These are phyloP conservation scores for Microstroma glucosiphilum DNA, from an alignment of 1,284 basidiomycete genomes.

Conservation along the genomic window DNA sequence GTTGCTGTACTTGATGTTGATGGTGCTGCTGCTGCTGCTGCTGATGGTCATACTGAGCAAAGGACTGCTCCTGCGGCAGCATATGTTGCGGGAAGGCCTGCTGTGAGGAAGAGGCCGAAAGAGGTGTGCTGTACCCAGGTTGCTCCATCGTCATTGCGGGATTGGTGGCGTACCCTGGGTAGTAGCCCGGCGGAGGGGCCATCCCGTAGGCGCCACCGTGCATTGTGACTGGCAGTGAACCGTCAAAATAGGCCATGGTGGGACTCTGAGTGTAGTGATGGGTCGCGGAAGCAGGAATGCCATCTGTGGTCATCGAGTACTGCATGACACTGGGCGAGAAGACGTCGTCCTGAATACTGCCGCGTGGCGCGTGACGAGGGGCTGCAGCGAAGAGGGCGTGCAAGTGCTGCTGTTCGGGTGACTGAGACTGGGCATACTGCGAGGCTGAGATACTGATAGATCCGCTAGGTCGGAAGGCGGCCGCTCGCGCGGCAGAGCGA, in stretches of 20 bases:
- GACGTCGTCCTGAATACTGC: neutral
- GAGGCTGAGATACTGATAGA: neutral
- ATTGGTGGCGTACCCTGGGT: neutral
- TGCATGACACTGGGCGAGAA: neutral
- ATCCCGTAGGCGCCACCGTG: neutral
- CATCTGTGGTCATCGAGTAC: neutral
- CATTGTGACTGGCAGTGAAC: neutral
- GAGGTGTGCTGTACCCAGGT: too few relatives aligned
- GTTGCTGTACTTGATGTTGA: neutral
- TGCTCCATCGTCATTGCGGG: neutral
- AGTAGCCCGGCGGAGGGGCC: neutral
- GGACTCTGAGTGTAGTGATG: too few relatives aligned
- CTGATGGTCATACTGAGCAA: neutral
- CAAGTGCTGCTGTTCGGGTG: neutral
- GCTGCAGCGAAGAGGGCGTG: neutral
- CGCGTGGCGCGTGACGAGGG: too few relatives aligned
- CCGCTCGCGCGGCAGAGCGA: neutral
- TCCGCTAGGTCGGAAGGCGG: neutral
- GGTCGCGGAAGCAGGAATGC: neutral
- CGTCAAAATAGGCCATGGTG: neutral
- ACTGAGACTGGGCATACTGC: neutral
- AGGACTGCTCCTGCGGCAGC: neutral
- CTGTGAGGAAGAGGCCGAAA: too few relatives aligned
- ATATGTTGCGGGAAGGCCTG: neutral
- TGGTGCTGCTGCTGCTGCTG: neutral